Evolutionary conservation across 192 early-diverging fungal species (phyloP).

Genomic region (Backusella mclennaniae): DNA sequence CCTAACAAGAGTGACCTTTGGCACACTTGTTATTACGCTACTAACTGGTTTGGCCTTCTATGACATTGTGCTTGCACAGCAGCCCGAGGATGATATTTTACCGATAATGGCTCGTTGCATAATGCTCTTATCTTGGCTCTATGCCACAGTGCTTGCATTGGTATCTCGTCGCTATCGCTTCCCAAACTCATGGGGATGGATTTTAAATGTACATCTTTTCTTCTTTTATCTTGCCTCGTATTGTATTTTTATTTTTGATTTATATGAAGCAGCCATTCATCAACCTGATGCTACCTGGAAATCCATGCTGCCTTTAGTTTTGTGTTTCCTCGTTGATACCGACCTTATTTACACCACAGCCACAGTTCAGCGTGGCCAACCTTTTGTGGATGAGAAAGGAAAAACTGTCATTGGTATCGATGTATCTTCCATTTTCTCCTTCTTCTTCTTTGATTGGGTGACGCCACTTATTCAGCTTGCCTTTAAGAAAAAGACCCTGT

Average conservation of each 20-base stretch:
- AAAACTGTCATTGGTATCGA: background rate
- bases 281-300: background rate
- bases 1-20: background rate
- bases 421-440: slow-evolving; percentile 33
- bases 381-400: slow-evolving; percentile 16
- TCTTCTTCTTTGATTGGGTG: slow-evolving; percentile 42
- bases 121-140: slow-evolving; percentile 23
- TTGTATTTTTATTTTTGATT: background rate
- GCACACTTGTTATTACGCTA: background rate
- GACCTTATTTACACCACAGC: slow-evolving; percentile 23
- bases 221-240: slow-evolving; percentile 7
- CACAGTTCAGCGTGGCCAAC: slow-evolving; percentile 9
- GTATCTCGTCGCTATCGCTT: slow-evolving; percentile 23
- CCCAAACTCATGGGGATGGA: slow-evolving; percentile 31
- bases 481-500: slow-evolving; percentile 34
- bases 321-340: background rate
- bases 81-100: background rate
- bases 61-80: background rate
- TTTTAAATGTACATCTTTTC: slow-evolving; percentile 37
- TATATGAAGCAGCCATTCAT: background rate
- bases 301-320: background rate
- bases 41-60: background rate
- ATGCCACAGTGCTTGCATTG: slow-evolving; percentile 21
- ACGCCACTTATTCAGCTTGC: slow-evolving; percentile 33
- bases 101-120: background rate